These are phyloP conservation scores for Macrophomina phaseolina DNA, from an alignment of 2,329 filamentous ascomycete species.

Conservation along the genomic window DNA sequence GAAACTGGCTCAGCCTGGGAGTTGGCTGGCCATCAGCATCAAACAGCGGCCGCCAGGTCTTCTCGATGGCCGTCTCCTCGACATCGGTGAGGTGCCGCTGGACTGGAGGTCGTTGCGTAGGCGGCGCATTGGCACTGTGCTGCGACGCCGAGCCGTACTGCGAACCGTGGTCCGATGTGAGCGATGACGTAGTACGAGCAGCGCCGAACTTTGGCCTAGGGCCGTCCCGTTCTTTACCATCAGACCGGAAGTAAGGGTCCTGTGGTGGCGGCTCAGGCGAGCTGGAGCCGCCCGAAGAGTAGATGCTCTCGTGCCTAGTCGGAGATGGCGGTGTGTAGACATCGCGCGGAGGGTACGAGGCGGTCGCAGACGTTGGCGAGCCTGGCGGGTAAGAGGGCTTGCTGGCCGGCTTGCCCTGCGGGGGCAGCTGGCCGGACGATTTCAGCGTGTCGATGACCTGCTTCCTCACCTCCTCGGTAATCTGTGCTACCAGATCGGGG, in stretches of 20 bases:
- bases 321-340: constrained; percentile 64
- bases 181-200: constrained; percentile 30
- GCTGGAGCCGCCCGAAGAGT: constrained; percentile 38
- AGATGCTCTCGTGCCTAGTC: constrained; percentile 37
- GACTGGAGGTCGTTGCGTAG: constrained; percentile 1
- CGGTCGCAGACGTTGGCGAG: constrained; percentile 53
- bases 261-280: constrained; percentile 41
- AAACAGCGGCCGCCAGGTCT: constrained; percentile 79
- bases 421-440: constrained; percentile 44
- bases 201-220: constrained; percentile 41
- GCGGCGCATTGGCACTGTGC: constrained; percentile 6
- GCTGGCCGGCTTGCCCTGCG: constrained; percentile 40
- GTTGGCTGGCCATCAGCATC: constrained; percentile 71
- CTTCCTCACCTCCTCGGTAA: constrained; percentile 63
- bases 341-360: constrained; percentile 54
- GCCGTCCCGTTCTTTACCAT: constrained; percentile 27
- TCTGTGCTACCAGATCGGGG: constrained; percentile 65
- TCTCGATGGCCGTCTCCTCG: constrained; percentile 58
- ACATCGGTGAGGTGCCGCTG: constrained; percentile 40
- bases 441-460: constrained; percentile 55
- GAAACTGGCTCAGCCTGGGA: constrained; percentile 69
- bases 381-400: constrained; percentile 40
- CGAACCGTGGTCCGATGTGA: constrained; percentile 23
- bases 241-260: constrained; percentile 5
- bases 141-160: constrained; percentile 22